Evolutionary conservation across 2,329 filamentous ascomycete species (phyloP), one percentile per base, ranked within the genome.

Genomic region (Fusarium sp.): DNA sequence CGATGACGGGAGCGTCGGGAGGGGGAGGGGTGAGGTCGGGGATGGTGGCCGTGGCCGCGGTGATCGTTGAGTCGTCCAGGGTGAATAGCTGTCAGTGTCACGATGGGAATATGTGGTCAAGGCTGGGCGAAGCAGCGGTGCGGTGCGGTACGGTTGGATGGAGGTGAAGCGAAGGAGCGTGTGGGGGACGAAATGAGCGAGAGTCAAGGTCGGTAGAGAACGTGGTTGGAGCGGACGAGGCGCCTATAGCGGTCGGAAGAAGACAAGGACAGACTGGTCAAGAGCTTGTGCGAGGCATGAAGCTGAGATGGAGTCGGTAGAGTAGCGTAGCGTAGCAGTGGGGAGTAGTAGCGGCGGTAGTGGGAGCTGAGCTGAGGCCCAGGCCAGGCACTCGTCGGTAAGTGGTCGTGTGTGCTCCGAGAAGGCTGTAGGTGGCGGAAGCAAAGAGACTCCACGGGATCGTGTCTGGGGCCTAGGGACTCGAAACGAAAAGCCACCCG

Each of bases 21-120:
- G 71, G 66, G 65, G 71, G 73, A 52, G 71, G 63, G 37, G 65
- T 57, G 63, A 64, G 64, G 61, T 75, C 73, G 43, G 74, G 59
- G 14, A 59, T 29, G 58, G 69, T 66, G 72, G 75, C 72, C 70
- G 73, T 57, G 54, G 75, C 71, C 70, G 72, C 76, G 71, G 74
- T 62, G 52, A 75, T 77, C 67, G 78, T 76, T 60, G 65, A 68
- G 67, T 78, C 76, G 64, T 91, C 88, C 88, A 90, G 86, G 72
- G 81, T 86, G 84, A 75, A 76, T 50, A 50, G 45, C 45, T 65
- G 69, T 71, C 62, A 54, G 54, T 59, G 63, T 65, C 62, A 58
- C 62, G 64, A 65, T 43, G 65, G 62, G 20, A 50, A 56, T 41
- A 48, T 52, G 41, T 61, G 61, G 52, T 43, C 39, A 43, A 45